Evolutionary conservation across 108 stramenopile species (phyloP).

Genomic region (Parmales sp.): DNA sequence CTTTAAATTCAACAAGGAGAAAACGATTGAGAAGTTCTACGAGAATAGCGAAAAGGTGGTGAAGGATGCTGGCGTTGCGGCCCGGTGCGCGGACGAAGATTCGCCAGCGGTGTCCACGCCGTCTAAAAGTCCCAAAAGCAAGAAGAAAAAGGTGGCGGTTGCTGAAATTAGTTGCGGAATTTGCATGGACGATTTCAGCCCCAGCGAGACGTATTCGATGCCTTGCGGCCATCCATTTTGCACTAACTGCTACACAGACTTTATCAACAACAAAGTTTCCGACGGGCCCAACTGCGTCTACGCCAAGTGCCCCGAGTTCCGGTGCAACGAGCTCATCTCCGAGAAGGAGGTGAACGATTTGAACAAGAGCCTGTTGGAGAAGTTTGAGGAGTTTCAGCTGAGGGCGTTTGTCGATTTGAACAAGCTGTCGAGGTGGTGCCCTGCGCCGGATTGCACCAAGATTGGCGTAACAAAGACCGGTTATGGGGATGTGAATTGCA

Average conservation of each 20-base stretch:
- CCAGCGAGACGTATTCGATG: constrained; percentile 58
- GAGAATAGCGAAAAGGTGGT: constrained; percentile 50
- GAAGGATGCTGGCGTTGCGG: constrained; percentile 57
- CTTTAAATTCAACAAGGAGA: constrained; percentile 84
- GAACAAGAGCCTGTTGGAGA: constrained; percentile 43
- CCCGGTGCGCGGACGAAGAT: neutral
- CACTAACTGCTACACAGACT: constrained; percentile 82
- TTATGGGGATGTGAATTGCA: constrained; percentile 27
- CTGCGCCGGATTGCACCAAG: constrained; percentile 82
- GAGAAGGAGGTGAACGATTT: constrained; percentile 60
- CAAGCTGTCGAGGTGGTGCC: constrained; percentile 90
- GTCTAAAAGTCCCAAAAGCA: neutral
- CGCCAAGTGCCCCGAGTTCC: constrained; percentile 76
- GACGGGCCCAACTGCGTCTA: constrained; percentile 75
- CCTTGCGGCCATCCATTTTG: constrained; percentile 93
- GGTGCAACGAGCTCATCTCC: constrained; percentile 72
- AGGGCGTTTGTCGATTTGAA: constrained; percentile 87
- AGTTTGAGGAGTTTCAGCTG: constrained; percentile 68
- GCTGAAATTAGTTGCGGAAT: constrained; percentile 63
- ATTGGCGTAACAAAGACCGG: constrained; percentile 61
- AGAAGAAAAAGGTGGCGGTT: neutral
- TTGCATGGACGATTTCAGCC: constrained; percentile 63
- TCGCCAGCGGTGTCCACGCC: constrained; percentile 26
- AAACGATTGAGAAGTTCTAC: constrained; percentile 70
- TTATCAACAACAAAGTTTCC: constrained; percentile 60